Percentiles rank a stretch among this genome's conserved stretches.
phyloP scores from a whole-genome alignment of 163 green algal genomes.

The Prototheca stagnorum region DNA sequence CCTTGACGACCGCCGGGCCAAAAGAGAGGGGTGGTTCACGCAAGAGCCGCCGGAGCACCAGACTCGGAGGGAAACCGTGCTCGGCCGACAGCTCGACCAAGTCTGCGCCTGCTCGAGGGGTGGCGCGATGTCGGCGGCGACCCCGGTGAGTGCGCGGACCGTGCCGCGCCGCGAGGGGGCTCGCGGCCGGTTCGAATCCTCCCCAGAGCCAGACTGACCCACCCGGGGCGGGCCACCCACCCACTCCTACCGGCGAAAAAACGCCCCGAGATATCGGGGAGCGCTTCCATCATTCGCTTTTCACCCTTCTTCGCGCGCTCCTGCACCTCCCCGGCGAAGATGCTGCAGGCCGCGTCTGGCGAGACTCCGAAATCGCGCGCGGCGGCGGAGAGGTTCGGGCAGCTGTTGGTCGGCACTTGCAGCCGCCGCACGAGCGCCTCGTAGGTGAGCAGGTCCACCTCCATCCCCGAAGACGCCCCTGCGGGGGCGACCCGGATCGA shows the following conservation, averaged over 20 bases:
- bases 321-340: conserved; percentile 38
- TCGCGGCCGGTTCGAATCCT: too few species aligned
- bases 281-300: background rate
- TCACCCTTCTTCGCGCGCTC: background rate
- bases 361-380: conserved; percentile 12
- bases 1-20: conserved; percentile 4
- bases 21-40: conserved; percentile 26
- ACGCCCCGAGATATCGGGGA: background rate
- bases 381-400: conserved; percentile 10
- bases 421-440: background rate
- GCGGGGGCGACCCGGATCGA: too few species aligned
- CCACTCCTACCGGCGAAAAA: conserved; percentile 6
- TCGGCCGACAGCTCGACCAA: conserved; percentile 35
- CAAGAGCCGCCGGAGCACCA: conserved; percentile 54
- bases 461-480: too few species aligned
- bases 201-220: too few species aligned
- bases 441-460: background rate
- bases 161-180: background rate
- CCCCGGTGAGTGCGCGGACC: too few species aligned
- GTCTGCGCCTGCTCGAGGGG: conserved; percentile 27
- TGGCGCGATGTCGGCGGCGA: too few species aligned
- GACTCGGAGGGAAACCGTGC: conserved; percentile 57
- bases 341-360: conserved; percentile 33
- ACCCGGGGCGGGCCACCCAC: too few species aligned
- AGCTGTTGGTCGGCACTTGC: conserved; percentile 10